Base-by-base conservation (phyloP, 2,329 filamentous ascomycete species). In the Geosmithia morbida region DNA sequence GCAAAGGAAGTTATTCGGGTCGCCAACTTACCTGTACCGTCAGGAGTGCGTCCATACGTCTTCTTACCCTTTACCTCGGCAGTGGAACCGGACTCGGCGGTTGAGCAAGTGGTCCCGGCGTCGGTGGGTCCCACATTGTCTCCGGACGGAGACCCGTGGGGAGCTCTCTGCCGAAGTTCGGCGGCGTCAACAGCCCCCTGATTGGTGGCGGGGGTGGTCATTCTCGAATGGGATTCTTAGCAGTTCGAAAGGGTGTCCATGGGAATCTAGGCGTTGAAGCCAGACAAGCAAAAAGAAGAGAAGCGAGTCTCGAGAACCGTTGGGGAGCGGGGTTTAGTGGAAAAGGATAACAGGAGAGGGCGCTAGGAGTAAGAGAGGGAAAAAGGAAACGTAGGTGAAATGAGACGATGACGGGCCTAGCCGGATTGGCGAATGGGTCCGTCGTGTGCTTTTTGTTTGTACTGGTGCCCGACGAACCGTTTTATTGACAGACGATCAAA, bases 21-120 rank as follows among this genome's bases (percentile, higher is more conserved):
- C 17, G 18, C 26, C 48, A 49, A 72, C 85, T 66, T 75, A 96
- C 90, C 81, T 66, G 79, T 94, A 58, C 90, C 90, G 66, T 89
- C 85, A 29, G 87, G 87, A 14, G 90, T 96, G 53, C 89, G 81
- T 48, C 90, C 90, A 71, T 85, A 95, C 0, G 88, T 95, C 71
- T 87, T 90, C 61, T 79, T 81, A 14, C 56, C 48, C 56, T 66
- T 67, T 33, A 46, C 44, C 16, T 40, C 17, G 18, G 42, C 16
- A 11, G 42, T 18, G 13, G 42, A 17, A 17, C 30, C 29, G 18
- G 46, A 14, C 17, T 43, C 46, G 17, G 41, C n/a, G 37, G 18
- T 16, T 22, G 44, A 26, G 5, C 13, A 4, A 19, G 44, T 30
- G 29, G 33, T 33, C 14, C 44, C 44, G 44, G 44, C n/a, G 17